Evolutionary conservation across 192 early-diverging fungal species (phyloP).

Genomic region (Coemansia pectinata): DNA sequence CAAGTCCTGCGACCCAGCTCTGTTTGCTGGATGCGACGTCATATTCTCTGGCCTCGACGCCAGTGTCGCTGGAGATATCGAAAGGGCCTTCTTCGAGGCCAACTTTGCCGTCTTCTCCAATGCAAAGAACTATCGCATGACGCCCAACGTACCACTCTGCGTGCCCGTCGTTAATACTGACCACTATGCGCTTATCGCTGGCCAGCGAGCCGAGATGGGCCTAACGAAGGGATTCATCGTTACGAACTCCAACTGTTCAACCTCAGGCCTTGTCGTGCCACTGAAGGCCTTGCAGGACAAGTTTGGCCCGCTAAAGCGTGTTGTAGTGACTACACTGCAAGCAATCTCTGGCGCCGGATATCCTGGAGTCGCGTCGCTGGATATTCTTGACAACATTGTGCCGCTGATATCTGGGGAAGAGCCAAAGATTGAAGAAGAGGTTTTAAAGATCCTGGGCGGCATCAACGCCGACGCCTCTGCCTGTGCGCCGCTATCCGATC

Average conservation of each 20-base stretch:
- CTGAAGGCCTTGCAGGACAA: slow-evolving; percentile 86
- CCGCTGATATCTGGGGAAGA: slow-evolving; percentile 96
- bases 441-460: slow-evolving; percentile 86
- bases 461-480: slow-evolving; percentile 56
- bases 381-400: slow-evolving; percentile 96
- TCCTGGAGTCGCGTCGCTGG: slow-evolving; percentile 92
- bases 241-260: slow-evolving; percentile 99
- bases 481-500: slow-evolving; percentile 54
- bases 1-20: slow-evolving; percentile 68
- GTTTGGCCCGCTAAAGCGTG: slow-evolving; percentile 82
- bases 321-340: slow-evolving; percentile 91
- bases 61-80: slow-evolving; percentile 92
- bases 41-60: slow-evolving; percentile 97
- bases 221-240: slow-evolving; percentile 83
- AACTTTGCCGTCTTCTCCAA: slow-evolving; percentile 94
- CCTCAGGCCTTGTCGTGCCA: slow-evolving; percentile 91
- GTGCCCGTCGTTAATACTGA: slow-evolving; percentile 91
- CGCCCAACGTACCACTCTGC: slow-evolving; percentile 85
- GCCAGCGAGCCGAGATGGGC: slow-evolving; percentile 65
- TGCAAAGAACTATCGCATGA: slow-evolving; percentile 95
- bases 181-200: slow-evolving; percentile 80
- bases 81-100: slow-evolving; percentile 83
- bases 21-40: slow-evolving; percentile 81
- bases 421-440: slow-evolving; percentile 95
- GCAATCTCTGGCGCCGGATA: slow-evolving; percentile 98